phyloP scores from a whole-genome alignment of 768 basidiomycete species.

The Termitomyces sp. region DNA sequence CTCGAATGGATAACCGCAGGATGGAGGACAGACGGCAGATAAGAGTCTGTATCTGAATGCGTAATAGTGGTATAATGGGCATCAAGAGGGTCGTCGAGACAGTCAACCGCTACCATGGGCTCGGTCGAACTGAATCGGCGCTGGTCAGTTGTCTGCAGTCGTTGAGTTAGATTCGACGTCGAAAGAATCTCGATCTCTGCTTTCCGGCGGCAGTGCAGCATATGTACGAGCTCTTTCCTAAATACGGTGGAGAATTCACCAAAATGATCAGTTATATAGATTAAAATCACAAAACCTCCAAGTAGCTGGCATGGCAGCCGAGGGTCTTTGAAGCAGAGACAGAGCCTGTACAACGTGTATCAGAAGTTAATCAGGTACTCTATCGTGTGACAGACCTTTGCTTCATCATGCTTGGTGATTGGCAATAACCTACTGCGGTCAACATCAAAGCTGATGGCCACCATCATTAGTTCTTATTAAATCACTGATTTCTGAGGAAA shows the following conservation, averaged over 20 bases:
- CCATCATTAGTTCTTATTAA: background rate
- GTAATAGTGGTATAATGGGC: background rate
- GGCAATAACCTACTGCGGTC: constrained; percentile 59
- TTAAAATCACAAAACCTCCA: constrained; percentile 54
- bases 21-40: background rate
- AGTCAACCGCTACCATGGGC: background rate
- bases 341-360: constrained; percentile 44
- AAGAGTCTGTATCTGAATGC: background rate
- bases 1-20: constrained; percentile 1
- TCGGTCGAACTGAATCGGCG: background rate
- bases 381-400: constrained; percentile 47
- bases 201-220: constrained; percentile 80
- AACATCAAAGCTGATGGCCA: constrained; percentile 47
- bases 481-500: background rate
- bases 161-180: constrained; percentile 8
- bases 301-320: constrained; percentile 39
- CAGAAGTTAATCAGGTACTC: background rate
- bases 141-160: background rate
- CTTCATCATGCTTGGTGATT: constrained; percentile 65
- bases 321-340: constrained; percentile 48
- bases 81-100: background rate
- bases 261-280: background rate
- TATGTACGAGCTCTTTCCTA: constrained; percentile 77
- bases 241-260: background rate
- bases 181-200: constrained; percentile 85